Evolutionary conservation across 805 yeast genomes (phyloP), one percentile per base, ranked within the genome.

Genomic region (Saccharomycopsis sp.): DNA sequence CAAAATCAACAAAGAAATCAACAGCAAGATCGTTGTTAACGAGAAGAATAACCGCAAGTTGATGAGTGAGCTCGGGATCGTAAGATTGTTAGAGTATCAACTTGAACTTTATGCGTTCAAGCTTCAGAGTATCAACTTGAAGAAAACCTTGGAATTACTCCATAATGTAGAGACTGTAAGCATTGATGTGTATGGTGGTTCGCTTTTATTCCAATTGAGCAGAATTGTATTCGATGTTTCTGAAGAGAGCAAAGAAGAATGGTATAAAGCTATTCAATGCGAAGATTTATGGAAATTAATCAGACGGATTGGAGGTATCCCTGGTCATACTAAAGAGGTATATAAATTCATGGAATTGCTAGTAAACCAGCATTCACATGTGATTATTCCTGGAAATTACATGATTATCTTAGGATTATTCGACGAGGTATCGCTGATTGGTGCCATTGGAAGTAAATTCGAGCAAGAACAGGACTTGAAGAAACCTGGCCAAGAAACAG

Each of bases 381-480:
- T 71, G 74, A 9, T 73, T 85, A 35, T 75, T 73, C 73, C 75
- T 3, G 68, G 70, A 0, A 87, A 85, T 64, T 87, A 81, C 64
- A 80, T 87, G 80, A 78, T 82, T 63, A 69, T 87, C 9, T 73
- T 88, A 42, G 94, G 93, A 0, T 70, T 87, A 8, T 69, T 88
- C 35, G 96, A 88, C 70, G 96, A 88, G 63, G 78, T 88, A 17
- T 86, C 94, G 0, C 87, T 93, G 1, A 81, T 86, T 53, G 96
- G 96, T 7, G 90, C 94, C 0, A 74, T 85, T 56, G 93, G 90
- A 3, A 84, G 89, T 2, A 87, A 83, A 66, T 83, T 83, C 80
- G 94, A 88, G 68, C 86, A 83, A 62, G 87, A 83, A 58, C 75
- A 75, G 57, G 86, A 79, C 47, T 72, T 74, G 9, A 76, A 73